Base-by-base conservation (phyloP, 768 basidiomycete genomes). In the Lactifluus pinguis region DNA sequence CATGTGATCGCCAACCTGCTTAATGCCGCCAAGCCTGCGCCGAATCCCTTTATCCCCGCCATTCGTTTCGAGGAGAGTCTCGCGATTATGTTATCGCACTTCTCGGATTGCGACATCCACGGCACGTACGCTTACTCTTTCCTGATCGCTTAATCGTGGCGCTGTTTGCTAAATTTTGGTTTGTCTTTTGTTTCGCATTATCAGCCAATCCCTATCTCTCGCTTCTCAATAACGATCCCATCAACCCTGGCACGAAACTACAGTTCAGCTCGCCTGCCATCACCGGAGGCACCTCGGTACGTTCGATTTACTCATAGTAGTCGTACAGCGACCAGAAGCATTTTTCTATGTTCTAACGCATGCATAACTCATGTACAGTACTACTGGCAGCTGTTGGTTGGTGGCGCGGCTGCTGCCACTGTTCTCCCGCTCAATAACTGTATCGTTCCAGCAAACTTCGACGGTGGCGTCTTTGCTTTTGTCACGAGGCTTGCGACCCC, bases 341-440 rank as follows among this genome's bases (percentile, higher is more conserved):
- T 25, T 25, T 25, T 25, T 25, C 25, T 34, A 9, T 34, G 1
- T 34, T 34, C 25, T 25, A 25, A 25, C 25, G 25, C 25, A 25
- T 25, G 25, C 25, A 25, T 2, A 25, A 25, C 25, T 15, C 14
- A 47, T 19, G 25, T 39, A 38, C 67, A 87, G 85, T 69, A 68
- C 38, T 82, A 77, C 73, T 91, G 90, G 72, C 85, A 92, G 73
- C 88, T 92, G 81, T 71, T 92, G 66, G 65, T 82, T 57, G 90
- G 87, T 34, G 86, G 85, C 32, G 54, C 73, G 17, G 70, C 83
- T 52, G 71, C 25, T 68, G 74, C 89, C 4, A 74, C 88, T 67
- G 68, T 80, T 34, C 75, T 89, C 49, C 83, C 88, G 3, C 69
- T 87, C 65, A 65, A 71, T 62, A 65, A 80, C 61, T 92, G 89